Conservation (phyloP, 2,329 filamentous ascomycete genomes). For the Colletotrichum orchidophilum region DNA sequence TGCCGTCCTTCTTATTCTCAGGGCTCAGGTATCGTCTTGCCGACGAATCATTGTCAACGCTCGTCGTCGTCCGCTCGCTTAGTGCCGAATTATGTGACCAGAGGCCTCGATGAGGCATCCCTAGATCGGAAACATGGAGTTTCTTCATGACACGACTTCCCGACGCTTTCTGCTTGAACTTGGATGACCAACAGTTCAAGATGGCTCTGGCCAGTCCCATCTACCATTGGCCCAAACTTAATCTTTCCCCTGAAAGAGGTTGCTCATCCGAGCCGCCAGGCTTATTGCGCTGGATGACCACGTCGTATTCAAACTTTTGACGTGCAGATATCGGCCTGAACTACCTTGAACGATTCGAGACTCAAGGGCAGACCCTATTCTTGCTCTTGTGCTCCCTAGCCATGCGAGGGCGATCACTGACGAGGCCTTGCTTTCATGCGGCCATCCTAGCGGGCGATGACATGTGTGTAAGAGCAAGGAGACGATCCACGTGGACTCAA, state of each 20-base stretch:
- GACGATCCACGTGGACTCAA: constrained; percentile 4
- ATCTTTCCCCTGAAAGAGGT: neutral
- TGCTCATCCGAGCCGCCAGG: neutral
- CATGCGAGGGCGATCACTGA: constrained; percentile 12
- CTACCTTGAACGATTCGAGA: neutral
- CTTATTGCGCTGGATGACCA: neutral
- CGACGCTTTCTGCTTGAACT: neutral
- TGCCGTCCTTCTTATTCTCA: neutral
- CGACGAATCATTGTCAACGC: neutral
- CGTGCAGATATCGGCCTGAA: neutral
- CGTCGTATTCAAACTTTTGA: neutral
- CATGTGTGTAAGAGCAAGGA: constrained; percentile 1
- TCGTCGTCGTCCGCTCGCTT: neutral
- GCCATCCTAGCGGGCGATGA: constrained; percentile 16
- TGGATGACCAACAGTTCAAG: neutral
- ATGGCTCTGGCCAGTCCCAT: neutral
- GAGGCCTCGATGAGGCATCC: neutral
- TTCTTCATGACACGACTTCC: neutral
- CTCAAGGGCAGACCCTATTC: neutral
- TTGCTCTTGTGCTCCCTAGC: neutral
- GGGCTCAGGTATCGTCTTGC: neutral
- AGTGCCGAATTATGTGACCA: neutral
- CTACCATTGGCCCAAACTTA: neutral
- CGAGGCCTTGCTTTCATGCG: neutral
- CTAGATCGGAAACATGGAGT: neutral